Evolutionary conservation across 2,329 filamentous ascomycete species (phyloP), one percentile per base, ranked within the genome.

Genomic region (Fonsecaea multimorphosa): DNA sequence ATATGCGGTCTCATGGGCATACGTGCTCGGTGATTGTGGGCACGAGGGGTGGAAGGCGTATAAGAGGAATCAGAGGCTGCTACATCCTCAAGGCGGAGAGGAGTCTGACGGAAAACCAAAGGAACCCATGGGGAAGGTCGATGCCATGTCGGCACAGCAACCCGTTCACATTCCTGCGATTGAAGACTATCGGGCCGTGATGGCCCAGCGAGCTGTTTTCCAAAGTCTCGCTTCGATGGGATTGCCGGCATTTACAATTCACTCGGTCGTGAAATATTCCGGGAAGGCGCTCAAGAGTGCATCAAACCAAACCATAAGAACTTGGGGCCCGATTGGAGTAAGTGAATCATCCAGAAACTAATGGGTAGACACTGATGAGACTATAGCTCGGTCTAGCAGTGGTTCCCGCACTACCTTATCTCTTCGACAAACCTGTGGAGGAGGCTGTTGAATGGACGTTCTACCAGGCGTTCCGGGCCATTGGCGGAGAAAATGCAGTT

Each of bases 21-120:
- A 99, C 75, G 86, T 99, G 24, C 79, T 93, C 14, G 94, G 95
- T 56, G 95, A 99, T 75, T 94, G 98, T 55, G 85, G 86, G 36
- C 89, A 97, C 75, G 95, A 99, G 78, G 94, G 95, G 5, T 98
- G 97, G 83, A 97, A 97, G 76, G 90, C 94, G 7, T 98, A 97
- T 77, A 86, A 91, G 77, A 87, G 91, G 63, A 98, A 99, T 76
- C 91, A 95, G 78, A 85, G 86, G 44, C 83, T 87, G 0, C 79
- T 93, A 24, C 86, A 93, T 72, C 92, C 92, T 0, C 83, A 88
- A 9, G 76, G 89, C 12, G 82, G 87, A 67, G 63, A 70, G 29
- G 65, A 67, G 40, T 60, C 57, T 5, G 64, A 65, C 27, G 65
- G 63, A 16, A 64, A 49, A 9, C 31, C 49, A 24, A 68, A 60